phyloP scores from a whole-genome alignment of 441 rosid genomes.

The Populus tomentosa region DNA sequence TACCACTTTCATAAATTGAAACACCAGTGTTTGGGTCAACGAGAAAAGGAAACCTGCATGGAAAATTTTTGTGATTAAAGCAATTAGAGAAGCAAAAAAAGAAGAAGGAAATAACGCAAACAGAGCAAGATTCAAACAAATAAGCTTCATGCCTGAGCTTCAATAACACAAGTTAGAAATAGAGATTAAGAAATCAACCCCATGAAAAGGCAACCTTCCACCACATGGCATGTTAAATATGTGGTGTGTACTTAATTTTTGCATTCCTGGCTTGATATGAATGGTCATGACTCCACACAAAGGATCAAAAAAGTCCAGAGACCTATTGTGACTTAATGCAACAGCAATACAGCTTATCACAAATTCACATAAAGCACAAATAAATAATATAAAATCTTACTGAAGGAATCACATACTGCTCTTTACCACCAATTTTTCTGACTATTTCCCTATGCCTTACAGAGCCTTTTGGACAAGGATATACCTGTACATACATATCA shows the following conservation, averaged over 20 bases:
- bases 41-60: slow-evolving; percentile 77
- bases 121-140: neutral
- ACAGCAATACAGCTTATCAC: neutral
- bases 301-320: neutral
- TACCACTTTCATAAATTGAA: slow-evolving; percentile 82
- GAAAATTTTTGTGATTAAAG: neutral
- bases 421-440: slow-evolving; percentile 69
- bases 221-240: neutral
- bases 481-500: slow-evolving; percentile 44
- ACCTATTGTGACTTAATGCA: neutral
- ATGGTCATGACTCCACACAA: neutral
- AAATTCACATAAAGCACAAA: neutral
- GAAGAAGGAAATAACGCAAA: neutral
- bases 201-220: neutral
- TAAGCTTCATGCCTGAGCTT: neutral
- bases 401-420: slow-evolving; percentile 42
- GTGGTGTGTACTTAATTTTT: neutral
- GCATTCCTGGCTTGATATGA: neutral
- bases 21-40: slow-evolving; percentile 63
- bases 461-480: slow-evolving; percentile 91
- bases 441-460: slow-evolving; percentile 74
- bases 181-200: neutral
- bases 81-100: neutral
- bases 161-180: neutral
- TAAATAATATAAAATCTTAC: neutral